Percentiles rank a stretch among this genome's conserved stretches.
These are phyloP conservation scores for Pneumocystis oryctolagi DNA, from an alignment of 1,139 yeast species.

Conservation along the genomic window DNA sequence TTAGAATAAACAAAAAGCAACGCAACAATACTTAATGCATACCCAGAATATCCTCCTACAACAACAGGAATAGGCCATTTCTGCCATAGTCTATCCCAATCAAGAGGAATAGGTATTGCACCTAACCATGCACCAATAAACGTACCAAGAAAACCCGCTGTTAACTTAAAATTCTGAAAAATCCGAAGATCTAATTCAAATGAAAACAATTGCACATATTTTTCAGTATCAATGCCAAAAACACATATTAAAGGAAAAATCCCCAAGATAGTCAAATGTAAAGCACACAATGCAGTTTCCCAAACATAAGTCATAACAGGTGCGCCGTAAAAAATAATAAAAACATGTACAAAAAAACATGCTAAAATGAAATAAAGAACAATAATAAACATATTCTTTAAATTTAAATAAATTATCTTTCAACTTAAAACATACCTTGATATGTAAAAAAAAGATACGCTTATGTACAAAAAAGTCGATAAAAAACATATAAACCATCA, in stretches of 20 bases:
- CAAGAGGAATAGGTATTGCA: constrained; percentile 83
- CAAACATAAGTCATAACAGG: neutral
- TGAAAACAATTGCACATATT: neutral
- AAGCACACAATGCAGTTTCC: neutral
- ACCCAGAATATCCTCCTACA: constrained; percentile 66
- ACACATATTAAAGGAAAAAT: neutral
- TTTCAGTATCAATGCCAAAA: neutral
- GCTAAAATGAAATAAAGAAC: neutral
- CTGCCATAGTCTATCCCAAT: constrained; percentile 98
- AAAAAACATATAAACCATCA: neutral
- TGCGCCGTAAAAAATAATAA: neutral
- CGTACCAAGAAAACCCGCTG: constrained; percentile 25
- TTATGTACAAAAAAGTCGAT: neutral
- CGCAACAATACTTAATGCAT: constrained; percentile 37
- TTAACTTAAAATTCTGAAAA: neutral
- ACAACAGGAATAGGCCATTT: constrained; percentile 87
- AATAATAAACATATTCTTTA: neutral
- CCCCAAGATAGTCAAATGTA: neutral
- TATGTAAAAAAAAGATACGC: neutral
- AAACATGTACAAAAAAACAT: neutral
- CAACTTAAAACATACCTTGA: neutral
- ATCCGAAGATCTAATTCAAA: neutral
- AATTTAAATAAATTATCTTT: neutral
- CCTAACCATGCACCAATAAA: constrained; percentile 82
- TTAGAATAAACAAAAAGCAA: neutral